Percentiles rank a stretch among this genome's conserved stretches.
phyloP scores from a whole-genome alignment of 2,329 filamentous ascomycete species.

The Tolypocladium cylindrosporum region DNA sequence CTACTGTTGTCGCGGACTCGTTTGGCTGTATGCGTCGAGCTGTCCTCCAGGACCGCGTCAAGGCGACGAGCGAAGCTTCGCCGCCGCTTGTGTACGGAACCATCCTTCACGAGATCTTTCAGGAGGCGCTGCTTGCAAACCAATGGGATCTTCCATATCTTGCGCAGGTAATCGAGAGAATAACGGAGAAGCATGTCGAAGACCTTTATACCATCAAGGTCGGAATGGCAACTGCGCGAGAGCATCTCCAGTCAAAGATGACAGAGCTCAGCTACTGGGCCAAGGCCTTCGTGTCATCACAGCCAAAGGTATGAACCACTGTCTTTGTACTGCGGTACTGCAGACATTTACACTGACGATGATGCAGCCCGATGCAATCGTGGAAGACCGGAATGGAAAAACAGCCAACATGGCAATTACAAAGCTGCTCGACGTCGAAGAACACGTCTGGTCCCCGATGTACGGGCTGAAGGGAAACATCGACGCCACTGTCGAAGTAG shows the following conservation, averaged over 20 bases:
- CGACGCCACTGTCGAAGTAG: slow-evolving; percentile 88
- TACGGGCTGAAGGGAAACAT: slow-evolving; percentile 97
- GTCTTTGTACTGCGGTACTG: neutral
- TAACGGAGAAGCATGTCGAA: slow-evolving; percentile 72
- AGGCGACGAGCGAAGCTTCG: slow-evolving; percentile 73
- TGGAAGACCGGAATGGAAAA: slow-evolving; percentile 69
- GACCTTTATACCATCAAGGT: slow-evolving; percentile 83
- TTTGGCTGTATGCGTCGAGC: slow-evolving; percentile 85
- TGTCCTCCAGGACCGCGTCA: slow-evolving; percentile 89
- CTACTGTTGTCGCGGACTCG: slow-evolving; percentile 92
- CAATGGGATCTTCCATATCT: slow-evolving; percentile 67
- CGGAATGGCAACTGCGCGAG: slow-evolving; percentile 59
- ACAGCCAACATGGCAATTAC: slow-evolving; percentile 76
- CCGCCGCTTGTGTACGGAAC: slow-evolving; percentile 84
- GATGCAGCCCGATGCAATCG: slow-evolving; percentile 54
- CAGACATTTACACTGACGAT: slow-evolving; percentile 15
- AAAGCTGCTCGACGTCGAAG: slow-evolving; percentile 91
- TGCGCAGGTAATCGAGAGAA: slow-evolving; percentile 51
- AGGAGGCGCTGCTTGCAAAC: slow-evolving; percentile 77
- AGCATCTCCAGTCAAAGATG: slow-evolving; percentile 77
- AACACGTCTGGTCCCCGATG: slow-evolving; percentile 97
- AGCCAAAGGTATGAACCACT: slow-evolving; percentile 48
- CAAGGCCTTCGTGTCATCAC: slow-evolving; percentile 61
- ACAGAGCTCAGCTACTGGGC: slow-evolving; percentile 78
- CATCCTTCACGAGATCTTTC: slow-evolving; percentile 90